Evolutionary conservation across 2,329 filamentous ascomycete genomes (phyloP), one percentile per base, ranked within the genome.

Genomic region (Cladobotryum mycophilum): DNA sequence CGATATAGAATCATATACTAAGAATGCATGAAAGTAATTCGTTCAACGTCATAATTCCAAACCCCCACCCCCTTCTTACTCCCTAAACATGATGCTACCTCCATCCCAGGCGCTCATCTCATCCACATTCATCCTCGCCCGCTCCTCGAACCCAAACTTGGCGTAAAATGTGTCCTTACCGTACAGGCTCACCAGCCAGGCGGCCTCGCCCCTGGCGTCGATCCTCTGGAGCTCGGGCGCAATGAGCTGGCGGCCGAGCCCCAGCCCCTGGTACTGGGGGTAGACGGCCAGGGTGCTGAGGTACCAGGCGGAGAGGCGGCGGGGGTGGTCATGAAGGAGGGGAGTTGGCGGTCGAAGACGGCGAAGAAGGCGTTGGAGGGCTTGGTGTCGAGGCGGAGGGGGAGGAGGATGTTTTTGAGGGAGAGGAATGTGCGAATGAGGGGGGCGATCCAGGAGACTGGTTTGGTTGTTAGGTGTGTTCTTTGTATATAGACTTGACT

Each of bases 41-140:
- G 36, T 38, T 38, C 9, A 38, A 17, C 2, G 14, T 38, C 14
- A n/a, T n/a, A 3, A 38, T 30, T 11, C 36, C 36, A 14, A 8
- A 8, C 12, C 15, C 12, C 8, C n/a, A 18, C n/a, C 45, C 17
- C 18, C 18, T 49, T 33, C 55, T 48, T 58, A 69, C 49, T 67
- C 65, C 45, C 64, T 61, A 38, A 69, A 67, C 69, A 71, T 70
- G 53, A 71, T 53, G 7, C 59, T 45, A 1, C 68, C 67, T 9
- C 68, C 68, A 25, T 67, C 60, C 67, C 67, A 71, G 22, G 59
- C 57, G 9, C 58, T 54, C 56, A 71, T 44, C 51, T 67, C 63
- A 1, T 66, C 68, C 18, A 69, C 61, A 45, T 70, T 70, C 12
- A 61, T 61, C 48, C 66, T 63, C 9, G 58, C 67, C 18, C 69